Percentiles rank a stretch among this genome's conserved stretches.
Conservation (phyloP, 345 rosid species). For the Eucalyptus microcorys region DNA sequence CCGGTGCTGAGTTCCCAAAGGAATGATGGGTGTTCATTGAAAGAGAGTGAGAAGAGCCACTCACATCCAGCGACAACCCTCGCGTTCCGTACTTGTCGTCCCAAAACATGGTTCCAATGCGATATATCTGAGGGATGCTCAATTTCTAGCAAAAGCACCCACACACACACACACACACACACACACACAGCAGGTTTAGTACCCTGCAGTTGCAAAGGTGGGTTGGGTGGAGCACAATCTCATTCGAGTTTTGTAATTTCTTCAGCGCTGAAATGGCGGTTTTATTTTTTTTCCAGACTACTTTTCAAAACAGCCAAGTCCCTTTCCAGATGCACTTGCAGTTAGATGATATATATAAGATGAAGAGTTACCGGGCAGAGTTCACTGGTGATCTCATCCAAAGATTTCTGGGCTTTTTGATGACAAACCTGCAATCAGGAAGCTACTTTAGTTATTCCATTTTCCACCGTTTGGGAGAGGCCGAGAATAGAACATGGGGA, state of each 20-base stretch:
- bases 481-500: not conserved
- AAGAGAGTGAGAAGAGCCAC: not conserved
- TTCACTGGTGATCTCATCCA: slow-evolving; percentile 81
- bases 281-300: not conserved
- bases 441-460: not conserved
- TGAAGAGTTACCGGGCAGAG: slow-evolving; percentile 70
- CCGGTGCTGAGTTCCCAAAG: not conserved
- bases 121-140: slow-evolving; percentile 87
- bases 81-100: slow-evolving; percentile 98
- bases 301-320: not conserved
- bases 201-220: not conserved
- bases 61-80: slow-evolving; percentile 86
- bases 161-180: no score
- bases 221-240: not conserved
- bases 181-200: not conserved
- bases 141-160: not conserved
- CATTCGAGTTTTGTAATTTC: not conserved
- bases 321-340: not conserved
- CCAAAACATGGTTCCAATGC: slow-evolving; percentile 99
- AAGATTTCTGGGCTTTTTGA: slow-evolving; percentile 86
- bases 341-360: not conserved
- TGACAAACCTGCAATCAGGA: slow-evolving; percentile 61
- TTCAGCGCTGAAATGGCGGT: not conserved
- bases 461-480: not conserved
- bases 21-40: not conserved